Percentiles rank a stretch among this genome's conserved stretches.
Conservation (phyloP, 2,329 filamentous ascomycete species). For the Curvularia hawaiiensis region DNA sequence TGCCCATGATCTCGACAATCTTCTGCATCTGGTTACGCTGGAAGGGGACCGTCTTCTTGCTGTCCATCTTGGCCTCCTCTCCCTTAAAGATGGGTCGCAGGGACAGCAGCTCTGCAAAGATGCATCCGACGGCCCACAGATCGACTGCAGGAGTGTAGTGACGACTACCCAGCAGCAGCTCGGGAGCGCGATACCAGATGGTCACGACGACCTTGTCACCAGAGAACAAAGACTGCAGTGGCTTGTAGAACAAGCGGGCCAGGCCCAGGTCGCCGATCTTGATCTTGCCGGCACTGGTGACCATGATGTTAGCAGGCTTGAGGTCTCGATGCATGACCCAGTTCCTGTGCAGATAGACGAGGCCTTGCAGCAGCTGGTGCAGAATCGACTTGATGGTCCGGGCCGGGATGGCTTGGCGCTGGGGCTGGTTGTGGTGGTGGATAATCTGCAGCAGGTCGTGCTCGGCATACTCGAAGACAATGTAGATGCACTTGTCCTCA, state of each 20-base stretch:
- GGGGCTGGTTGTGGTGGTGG: conserved; percentile 92
- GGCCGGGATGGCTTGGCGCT: conserved; percentile 85
- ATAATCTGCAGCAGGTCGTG: conserved; percentile 98
- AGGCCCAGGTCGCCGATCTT: conserved; percentile 95
- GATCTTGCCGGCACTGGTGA: conserved; percentile 86
- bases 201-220: conserved; percentile 99
- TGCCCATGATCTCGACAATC: conserved; percentile 93
- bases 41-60: conserved; percentile 95
- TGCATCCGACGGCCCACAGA: conserved; percentile 97
- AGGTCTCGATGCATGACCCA: conserved; percentile 98
- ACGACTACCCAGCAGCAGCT: conserved; percentile 87
- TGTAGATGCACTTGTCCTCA: conserved; percentile 98
- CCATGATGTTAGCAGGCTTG: conserved; percentile 99
- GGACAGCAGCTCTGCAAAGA: conserved; percentile 92
- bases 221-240: conserved; percentile 85
- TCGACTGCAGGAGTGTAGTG: conserved; percentile 98
- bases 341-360: conserved; percentile 92
- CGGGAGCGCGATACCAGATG: conserved; percentile 97
- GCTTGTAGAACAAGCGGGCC: conserved; percentile 91
- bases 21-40: conserved; percentile 99
- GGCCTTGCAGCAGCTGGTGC: conserved; percentile 92
- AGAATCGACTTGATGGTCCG: conserved; percentile 91
- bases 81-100: conserved; percentile 96
- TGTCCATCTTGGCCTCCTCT: conserved; percentile 98
- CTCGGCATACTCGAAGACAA: conserved; percentile 99